Evolutionary conservation across 2,329 filamentous ascomycete species (phyloP).

Genomic region (Neofusicoccum sp.): DNA sequence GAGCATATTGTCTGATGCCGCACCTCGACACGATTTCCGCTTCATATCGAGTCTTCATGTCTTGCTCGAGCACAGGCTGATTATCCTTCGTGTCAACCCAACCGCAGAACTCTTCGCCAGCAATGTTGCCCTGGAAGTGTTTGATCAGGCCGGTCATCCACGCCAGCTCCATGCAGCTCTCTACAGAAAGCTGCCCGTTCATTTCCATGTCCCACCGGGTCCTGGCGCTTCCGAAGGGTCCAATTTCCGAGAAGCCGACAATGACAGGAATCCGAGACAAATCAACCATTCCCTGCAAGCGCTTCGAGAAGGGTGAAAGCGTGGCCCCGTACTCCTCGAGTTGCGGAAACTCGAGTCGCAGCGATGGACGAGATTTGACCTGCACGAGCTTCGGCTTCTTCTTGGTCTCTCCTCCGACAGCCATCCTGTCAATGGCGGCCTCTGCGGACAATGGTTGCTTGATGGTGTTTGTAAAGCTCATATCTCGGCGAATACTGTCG

Average conservation of each 20-base stretch:
- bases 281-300: conserved; percentile 39
- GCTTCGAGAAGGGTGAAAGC: not conserved
- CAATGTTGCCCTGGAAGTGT: conserved; percentile 21
- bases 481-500: too few relatives aligned
- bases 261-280: conserved; percentile 40
- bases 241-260: conserved; percentile 40
- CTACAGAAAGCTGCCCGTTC: conserved; percentile 78
- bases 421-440: too few relatives aligned
- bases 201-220: conserved; percentile 93
- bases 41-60: conserved; percentile 32
- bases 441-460: too few relatives aligned
- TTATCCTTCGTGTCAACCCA: conserved; percentile 34
- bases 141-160: conserved; percentile 94
- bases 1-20: conserved; percentile 30
- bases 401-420: too few relatives aligned
- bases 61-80: conserved; percentile 29
- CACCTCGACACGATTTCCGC: conserved; percentile 32
- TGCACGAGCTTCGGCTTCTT: too few relatives aligned
- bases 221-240: conserved; percentile 82
- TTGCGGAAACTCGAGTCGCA: conserved; percentile 16
- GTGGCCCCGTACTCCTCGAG: conserved; percentile 8
- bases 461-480: too few relatives aligned
- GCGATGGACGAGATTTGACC: conserved; percentile 41
- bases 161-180: conserved; percentile 87
- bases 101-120: not conserved